These are phyloP conservation scores for Leptodontidium sp. DNA, from an alignment of 2,329 filamentous ascomycete genomes.

Conservation along the genomic window DNA sequence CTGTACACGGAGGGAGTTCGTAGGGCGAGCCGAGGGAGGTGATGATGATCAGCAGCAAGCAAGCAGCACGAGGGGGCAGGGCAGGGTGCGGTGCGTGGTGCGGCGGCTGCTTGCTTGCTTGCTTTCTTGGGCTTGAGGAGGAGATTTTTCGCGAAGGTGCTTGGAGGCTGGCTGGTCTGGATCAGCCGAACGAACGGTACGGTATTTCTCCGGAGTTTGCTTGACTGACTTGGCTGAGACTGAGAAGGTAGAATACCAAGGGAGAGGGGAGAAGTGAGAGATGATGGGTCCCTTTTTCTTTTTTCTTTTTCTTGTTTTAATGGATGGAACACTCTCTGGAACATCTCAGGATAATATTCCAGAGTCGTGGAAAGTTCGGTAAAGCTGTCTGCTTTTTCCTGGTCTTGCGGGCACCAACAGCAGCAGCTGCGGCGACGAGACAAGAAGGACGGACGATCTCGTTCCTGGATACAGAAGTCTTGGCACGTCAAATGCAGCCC, in stretches of 20 bases:
- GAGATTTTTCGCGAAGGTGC: slow-evolving; percentile 11
- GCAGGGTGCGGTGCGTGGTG: neutral
- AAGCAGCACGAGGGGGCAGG: neutral
- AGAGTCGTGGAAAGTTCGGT: neutral
- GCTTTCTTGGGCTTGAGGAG: neutral
- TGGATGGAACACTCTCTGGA: slow-evolving; percentile 18
- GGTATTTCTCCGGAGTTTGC: neutral
- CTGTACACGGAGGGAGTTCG: too few relatives aligned
- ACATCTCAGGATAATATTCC: slow-evolving; percentile 14
- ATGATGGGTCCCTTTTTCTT: neutral
- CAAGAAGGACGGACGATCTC: neutral
- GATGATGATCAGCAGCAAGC: slow-evolving; percentile 6
- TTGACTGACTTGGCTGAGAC: neutral
- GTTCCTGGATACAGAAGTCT: slow-evolving; percentile 3
- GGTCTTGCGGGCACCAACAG: too few relatives aligned
- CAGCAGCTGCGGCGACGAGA: neutral
- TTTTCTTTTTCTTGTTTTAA: neutral
- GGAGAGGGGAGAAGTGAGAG: neutral
- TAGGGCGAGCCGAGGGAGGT: neutral
- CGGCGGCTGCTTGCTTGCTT: slow-evolving; percentile 3
- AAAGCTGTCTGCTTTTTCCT: neutral
- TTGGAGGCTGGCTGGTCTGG: too few relatives aligned
- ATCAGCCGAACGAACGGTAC: neutral
- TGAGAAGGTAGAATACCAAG: neutral
- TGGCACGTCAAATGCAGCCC: slow-evolving; percentile 12